A percentile compares a stretch with the other conserved stretches of the same genome.
phyloP scores from a whole-genome alignment of 345 rosid species.

The Lumnitzera racemosa region DNA sequence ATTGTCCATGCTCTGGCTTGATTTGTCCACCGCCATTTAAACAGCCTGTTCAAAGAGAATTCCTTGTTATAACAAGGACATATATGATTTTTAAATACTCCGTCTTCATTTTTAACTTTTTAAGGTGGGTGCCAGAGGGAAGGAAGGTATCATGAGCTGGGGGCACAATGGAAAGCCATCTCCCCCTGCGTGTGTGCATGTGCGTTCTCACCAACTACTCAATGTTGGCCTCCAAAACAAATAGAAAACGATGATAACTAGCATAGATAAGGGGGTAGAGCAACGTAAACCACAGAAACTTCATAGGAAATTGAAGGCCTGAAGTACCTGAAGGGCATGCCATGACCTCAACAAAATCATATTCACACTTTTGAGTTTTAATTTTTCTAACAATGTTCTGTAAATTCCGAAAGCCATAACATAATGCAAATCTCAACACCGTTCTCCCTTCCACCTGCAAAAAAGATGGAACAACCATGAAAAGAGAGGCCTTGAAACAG shows the following conservation, averaged over 20 bases:
- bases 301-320: not conserved
- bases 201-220: no score
- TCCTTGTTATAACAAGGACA: not conserved
- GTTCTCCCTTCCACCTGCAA: conserved; percentile 69
- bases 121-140: no score
- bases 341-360: conserved; percentile 95
- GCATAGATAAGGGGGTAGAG: no score
- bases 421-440: conserved; percentile 67
- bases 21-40: conserved; percentile 94
- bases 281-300: not conserved
- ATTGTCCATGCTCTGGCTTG: conserved; percentile 76
- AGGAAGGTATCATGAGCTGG: no score
- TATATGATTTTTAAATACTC: not conserved
- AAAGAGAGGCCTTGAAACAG: not conserved
- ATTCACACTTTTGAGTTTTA: conserved; percentile 69
- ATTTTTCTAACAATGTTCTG: conserved; percentile 85
- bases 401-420: conserved; percentile 92
- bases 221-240: no score
- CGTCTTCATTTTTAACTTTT: no score
- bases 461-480: not conserved
- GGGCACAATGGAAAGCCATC: no score
- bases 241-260: no score
- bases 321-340: conserved; percentile 89
- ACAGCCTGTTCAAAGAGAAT: conserved; percentile 47
- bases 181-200: no score